A percentile compares a stretch with the other conserved stretches of the same genome.
Evolutionary conservation across 2,329 filamentous ascomycete genomes (phyloP).

Genomic region (Aureobasidium sp.): DNA sequence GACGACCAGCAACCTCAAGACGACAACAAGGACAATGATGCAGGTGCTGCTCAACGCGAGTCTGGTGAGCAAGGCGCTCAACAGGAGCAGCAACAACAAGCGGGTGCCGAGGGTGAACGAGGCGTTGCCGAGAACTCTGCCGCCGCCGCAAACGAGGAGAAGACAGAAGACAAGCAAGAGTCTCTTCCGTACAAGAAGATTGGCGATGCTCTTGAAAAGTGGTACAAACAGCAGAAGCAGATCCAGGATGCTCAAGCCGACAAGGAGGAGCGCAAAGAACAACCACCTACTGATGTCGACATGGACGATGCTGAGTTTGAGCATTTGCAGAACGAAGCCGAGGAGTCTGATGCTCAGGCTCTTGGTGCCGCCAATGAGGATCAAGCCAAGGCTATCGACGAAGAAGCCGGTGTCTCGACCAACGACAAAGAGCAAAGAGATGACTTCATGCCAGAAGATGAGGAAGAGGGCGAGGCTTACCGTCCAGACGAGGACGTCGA

Average conservation of each 20-base stretch:
- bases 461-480: constrained; percentile 24
- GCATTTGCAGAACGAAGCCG: constrained; percentile 79
- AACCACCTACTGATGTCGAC: constrained; percentile 56
- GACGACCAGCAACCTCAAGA: constrained; percentile 59
- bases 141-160: constrained; percentile 14
- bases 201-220: constrained; percentile 84
- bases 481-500: constrained; percentile 34
- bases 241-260: constrained; percentile 51
- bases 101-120: constrained; percentile 19
- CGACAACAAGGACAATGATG: constrained; percentile 46
- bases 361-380: constrained; percentile 84
- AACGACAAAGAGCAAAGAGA: constrained; percentile 41
- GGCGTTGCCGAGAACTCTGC: constrained; percentile 15
- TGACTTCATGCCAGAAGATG: constrained; percentile 23
- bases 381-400: constrained; percentile 76
- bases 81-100: constrained; percentile 40
- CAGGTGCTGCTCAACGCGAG: constrained; percentile 53
- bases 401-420: constrained; percentile 77
- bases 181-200: constrained; percentile 83
- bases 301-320: constrained; percentile 82
- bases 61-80: constrained; percentile 60
- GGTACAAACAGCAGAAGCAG: constrained; percentile 81
- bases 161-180: constrained; percentile 15
- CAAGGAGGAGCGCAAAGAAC: constrained; percentile 44
- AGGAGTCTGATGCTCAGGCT: constrained; percentile 79